Evolutionary conservation across 192 early-diverging fungal species (phyloP), one percentile per base, ranked within the genome.

Genomic region (Thamnidium elegans): DNA sequence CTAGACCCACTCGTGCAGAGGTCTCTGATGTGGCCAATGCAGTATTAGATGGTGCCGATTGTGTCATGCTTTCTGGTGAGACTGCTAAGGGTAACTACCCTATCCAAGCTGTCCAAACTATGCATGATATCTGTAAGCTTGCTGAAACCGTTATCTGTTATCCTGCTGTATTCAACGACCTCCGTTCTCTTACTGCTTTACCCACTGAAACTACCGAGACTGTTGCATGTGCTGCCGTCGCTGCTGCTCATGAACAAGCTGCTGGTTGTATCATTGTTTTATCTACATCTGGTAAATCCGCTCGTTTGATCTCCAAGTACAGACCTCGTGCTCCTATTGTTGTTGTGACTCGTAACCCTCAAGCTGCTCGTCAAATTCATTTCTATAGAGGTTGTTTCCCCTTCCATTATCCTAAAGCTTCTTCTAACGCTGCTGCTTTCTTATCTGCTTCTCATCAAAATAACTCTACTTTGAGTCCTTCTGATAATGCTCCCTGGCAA

Each of bases 11-110:
- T 34, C 91, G 97, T 74, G 97, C 97, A 65, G 97, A 99, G 74
- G 94, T 95, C 9, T 94, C 91, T 46, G 97, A 99, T 76, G 97
- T 99, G 32, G 95, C 97, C 44, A 99, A 99, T 78, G 97, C 97
- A 59, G 87, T 99, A 17, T 78, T 97, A 72, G 97, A 99, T 71
- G 97, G 97, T 59, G 90, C 94, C 45, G 97, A 99, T 83, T 96
- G 94, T 73, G 97, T 99, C 65, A 99, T 99, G 97, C 80, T 99
- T 50, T 95, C 93, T 50, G 96, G 96, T 55, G 96, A 99, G 79
- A 97, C 95, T 3, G 96, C 96, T 63, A 97, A 97, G 82, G 96
- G 96, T 10, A 71, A 81, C 46, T 95, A 94, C 79, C 96, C 96
- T 36, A 77, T 93, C 63, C 84, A 90, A 70, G 90, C 96, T 42